Evolutionary conservation across 495 filamentous ascomycete genomes (phyloP), one percentile per base, ranked within the genome.

Genomic region (Aspergillus bridgeri): DNA sequence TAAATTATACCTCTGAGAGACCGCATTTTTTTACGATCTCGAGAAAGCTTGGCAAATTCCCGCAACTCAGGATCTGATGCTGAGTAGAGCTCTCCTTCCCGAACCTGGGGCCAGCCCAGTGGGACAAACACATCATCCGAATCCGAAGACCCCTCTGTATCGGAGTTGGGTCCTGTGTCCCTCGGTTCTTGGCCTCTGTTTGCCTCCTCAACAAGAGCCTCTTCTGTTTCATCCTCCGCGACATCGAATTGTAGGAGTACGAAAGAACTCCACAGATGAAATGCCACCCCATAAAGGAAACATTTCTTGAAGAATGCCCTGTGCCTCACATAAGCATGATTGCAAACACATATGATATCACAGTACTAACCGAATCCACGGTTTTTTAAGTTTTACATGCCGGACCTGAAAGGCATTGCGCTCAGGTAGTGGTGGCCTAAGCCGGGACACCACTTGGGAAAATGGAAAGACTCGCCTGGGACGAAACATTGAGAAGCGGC

Each of bases 21-120:
- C 27, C 70, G 59, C 23, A 81, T 60, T 53, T 78, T 71, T 25
- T 79, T 61, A 19, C 60, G 64, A 63, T 91, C 77, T 23, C 75
- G 73, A 21, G 81, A 78, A 20, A 89, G 71, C 42, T 78, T 80
- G 19, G 83, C 62, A 59, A 89, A 92, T 46, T 79, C 73, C 61
- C 81, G 75, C 87, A 86, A 91, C 67, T 92, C 89, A 3, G 89
- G 87, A 65, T 89, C 85, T 3, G 72, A 78, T 22, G 77, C 74
- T 21, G 77, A 74, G 68, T 91, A 92, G 15, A 70, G 82, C 45
- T 67, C 71, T 25, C 68, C 71, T 65, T 72, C 75, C 65, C 60
- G 75, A 73, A 72, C 74, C 50, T 61, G 83, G 65, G 74, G 69
- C 66, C 76, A 79, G n/a, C 78, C 74, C 24, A 91, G 68, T 2